A percentile compares a stretch with the other conserved stretches of the same genome.
These are phyloP conservation scores for Tuber melanosporum DNA, from an alignment of 495 filamentous ascomycete genomes.

Conservation along the genomic window DNA sequence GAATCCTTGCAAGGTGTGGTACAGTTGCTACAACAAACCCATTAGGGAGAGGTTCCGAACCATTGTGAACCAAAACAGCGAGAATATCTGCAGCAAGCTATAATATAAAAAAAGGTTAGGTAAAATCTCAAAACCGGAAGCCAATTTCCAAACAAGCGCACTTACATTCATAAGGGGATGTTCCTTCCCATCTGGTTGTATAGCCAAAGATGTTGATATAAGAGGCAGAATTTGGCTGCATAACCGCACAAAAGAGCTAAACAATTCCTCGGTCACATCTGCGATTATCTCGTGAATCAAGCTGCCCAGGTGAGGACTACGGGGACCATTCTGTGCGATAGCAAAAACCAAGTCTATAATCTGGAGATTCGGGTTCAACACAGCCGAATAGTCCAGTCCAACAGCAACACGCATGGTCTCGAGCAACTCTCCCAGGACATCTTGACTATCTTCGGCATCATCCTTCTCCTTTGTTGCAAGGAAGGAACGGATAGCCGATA, in stretches of 20 bases:
- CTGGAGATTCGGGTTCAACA: slow-evolving; percentile 57
- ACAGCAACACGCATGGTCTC: slow-evolving; percentile 83
- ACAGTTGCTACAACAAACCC: slow-evolving; percentile 79
- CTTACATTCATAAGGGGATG: slow-evolving; percentile 66
- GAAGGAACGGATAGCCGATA: slow-evolving; percentile 69
- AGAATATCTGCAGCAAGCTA: slow-evolving; percentile 82
- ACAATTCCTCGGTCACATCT: slow-evolving; percentile 65
- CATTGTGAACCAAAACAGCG: slow-evolving; percentile 70
- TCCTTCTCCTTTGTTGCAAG: slow-evolving; percentile 69
- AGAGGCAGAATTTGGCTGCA: slow-evolving; percentile 83
- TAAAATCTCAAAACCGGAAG: not conserved
- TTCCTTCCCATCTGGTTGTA: slow-evolving; percentile 75
- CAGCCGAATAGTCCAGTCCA: slow-evolving; percentile 64
- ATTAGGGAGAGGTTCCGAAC: slow-evolving; percentile 71
- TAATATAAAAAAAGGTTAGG: not conserved
- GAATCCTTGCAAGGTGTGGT: slow-evolving; percentile 75
- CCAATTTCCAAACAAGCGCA: slow-evolving; percentile 7
- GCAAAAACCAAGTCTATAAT: slow-evolving; percentile 82
- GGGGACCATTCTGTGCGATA: slow-evolving; percentile 77
- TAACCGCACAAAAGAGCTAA: slow-evolving; percentile 67
- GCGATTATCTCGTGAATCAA: slow-evolving; percentile 86
- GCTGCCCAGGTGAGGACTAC: slow-evolving; percentile 71
- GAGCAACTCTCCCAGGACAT: slow-evolving; percentile 80
- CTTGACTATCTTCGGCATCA: slow-evolving; percentile 77
- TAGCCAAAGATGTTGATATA: slow-evolving; percentile 79